A percentile compares a stretch with the other conserved stretches of the same genome.
Evolutionary conservation across 345 rosid species (phyloP).

Genomic region (Populus pruinosa): DNA sequence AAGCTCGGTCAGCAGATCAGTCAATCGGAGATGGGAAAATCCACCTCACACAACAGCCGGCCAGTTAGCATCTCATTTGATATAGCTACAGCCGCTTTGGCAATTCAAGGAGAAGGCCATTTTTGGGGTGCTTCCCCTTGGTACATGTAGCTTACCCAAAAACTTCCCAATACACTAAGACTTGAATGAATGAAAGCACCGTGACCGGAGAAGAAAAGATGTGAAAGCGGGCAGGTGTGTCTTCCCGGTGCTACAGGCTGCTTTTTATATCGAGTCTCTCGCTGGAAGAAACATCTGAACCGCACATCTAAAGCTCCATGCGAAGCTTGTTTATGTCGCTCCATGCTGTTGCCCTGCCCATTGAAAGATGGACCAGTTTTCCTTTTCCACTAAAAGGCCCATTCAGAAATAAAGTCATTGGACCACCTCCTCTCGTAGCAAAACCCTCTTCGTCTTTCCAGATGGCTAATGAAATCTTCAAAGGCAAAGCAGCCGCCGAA

Average conservation of each 20-base stretch:
- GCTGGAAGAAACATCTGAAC: neutral
- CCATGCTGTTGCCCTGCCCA: no score
- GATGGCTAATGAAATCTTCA: no score
- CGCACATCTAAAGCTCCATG: neutral
- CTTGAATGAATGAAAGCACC: no score
- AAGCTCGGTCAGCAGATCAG: slow-evolving; percentile 89
- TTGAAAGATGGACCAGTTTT: no score
- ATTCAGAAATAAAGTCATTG: no score
- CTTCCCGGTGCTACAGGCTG: neutral
- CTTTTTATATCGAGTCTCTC: neutral
- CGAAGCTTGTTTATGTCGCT: no score
- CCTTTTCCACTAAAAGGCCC: neutral
- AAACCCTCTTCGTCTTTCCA: no score
- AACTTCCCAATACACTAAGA: no score
- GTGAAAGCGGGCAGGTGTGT: neutral
- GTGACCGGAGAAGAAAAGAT: no score
- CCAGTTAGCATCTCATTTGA: slow-evolving; percentile 63
- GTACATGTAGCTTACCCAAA: slow-evolving; percentile 55
- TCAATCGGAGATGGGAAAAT: slow-evolving; percentile 35
- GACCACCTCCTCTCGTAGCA: no score
- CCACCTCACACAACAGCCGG: slow-evolving; percentile 56
- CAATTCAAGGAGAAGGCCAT: slow-evolving; percentile 56
- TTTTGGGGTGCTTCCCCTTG: slow-evolving; percentile 43
- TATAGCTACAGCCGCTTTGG: slow-evolving; percentile 73
- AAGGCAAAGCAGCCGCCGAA: no score